phyloP scores from a whole-genome alignment of 495 filamentous ascomycete species.

The Tetracladium marchalianum region DNA sequence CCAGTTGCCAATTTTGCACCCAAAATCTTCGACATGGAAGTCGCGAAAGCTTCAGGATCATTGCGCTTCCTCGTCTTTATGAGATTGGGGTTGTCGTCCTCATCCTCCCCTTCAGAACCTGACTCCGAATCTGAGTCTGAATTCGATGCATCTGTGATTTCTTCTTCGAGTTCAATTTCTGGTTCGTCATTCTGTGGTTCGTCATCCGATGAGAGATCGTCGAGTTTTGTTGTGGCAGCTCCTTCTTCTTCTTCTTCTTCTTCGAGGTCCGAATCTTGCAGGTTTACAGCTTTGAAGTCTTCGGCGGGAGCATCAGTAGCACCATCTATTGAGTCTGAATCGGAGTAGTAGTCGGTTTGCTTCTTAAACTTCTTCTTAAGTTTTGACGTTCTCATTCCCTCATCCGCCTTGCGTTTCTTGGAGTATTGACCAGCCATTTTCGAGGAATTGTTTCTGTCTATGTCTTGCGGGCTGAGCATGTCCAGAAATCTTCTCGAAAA shows the following conservation, averaged over 20 bases:
- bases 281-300: slow-evolving; percentile 51
- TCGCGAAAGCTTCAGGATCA: slow-evolving; percentile 82
- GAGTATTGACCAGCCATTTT: slow-evolving; percentile 28
- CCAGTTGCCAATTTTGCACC: slow-evolving; percentile 71
- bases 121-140: slow-evolving; percentile 28
- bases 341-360: slow-evolving; percentile 63
- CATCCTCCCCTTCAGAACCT: slow-evolving; percentile 26
- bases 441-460: not conserved
- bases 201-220: slow-evolving; percentile 18
- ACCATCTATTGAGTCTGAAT: slow-evolving; percentile 48
- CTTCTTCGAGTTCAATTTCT: slow-evolving; percentile 25
- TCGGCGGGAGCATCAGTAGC: slow-evolving; percentile 32
- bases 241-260: slow-evolving; percentile 28
- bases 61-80: slow-evolving; percentile 56
- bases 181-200: slow-evolving; percentile 31
- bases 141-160: slow-evolving; percentile 23
- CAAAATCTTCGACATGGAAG: slow-evolving; percentile 84
- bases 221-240: slow-evolving; percentile 17
- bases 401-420: slow-evolving; percentile 52
- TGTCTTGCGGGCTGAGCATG: not conserved
- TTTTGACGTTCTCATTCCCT: slow-evolving; percentile 42
- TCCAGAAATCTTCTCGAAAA: not conserved
- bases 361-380: slow-evolving; percentile 57
- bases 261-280: slow-evolving; percentile 50
- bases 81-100: slow-evolving; percentile 23